Base-by-base conservation (phyloP, 352 stramenopile species). In the Pythium utonaiense region DNA sequence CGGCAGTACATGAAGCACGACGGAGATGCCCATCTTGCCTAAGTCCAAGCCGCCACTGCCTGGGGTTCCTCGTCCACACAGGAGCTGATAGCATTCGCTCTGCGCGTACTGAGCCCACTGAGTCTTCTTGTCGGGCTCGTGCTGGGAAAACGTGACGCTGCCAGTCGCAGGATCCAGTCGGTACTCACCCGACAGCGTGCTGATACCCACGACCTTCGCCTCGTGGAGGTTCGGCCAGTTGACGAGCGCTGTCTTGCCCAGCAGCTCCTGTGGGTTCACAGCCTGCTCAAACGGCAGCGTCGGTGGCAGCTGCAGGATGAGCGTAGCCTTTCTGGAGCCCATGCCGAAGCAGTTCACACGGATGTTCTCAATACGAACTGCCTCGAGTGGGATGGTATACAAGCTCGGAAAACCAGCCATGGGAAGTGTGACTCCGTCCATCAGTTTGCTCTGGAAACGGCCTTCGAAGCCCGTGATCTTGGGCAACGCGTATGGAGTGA, bases 141-240 rank as follows among this genome's bases (percentile, higher is more conserved):
- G 83, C 3, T 62, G 67, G 7, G 62, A 77, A 41, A 84, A 91
- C 12, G 71, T 53, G 45, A 84, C 54, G 6, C 28, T 19, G 10
- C 22, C 60, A 33, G 48, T 63, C 10, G 63, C 40, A 1, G 74
- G 28, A 21, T 78, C 75, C 19, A 81, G 52, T n/a, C 79, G 77
- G 59, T 80, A 88, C 62, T 85, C 77, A 8, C 79, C 84, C 19
- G 79, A 70, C 1, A 87, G 65, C 6, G 64, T 86, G 57, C 75
- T 93, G 17, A 96, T 69, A 50, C 73, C 85, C 16, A 96, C 76
- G 38, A 98, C 87, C 28, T 84, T 88, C 6, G 89, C 96, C 80
- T 99, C 96, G 66, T 99, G 96, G 75, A 99, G 88, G 71, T 98
- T 98, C 3, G 97, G 97, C 91, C 96, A 99, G 76, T 99, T 99